A percentile compares a stretch with the other conserved stretches of the same genome.
Evolutionary conservation across 495 filamentous ascomycete genomes (phyloP).

Genomic region (Aspergillus nanangensis): DNA sequence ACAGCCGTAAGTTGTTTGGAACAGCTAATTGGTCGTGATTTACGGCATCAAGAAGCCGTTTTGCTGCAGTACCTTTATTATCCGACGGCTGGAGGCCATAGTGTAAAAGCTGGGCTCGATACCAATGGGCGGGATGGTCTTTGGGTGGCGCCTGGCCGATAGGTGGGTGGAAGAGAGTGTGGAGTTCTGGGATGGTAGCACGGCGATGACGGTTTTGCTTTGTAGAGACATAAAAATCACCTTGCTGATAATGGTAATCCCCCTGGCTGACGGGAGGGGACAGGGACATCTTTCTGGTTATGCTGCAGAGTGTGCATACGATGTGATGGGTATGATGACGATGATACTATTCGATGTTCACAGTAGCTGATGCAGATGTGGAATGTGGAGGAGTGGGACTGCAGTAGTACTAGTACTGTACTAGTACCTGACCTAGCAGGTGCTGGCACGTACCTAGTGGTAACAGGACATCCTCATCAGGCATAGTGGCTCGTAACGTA

Average conservation of each 20-base stretch:
- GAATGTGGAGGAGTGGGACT: no score
- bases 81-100: conserved; percentile 51
- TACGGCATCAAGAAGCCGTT: conserved; percentile 49
- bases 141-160: conserved; percentile 13
- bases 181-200: conserved; percentile 42
- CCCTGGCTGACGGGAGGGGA: background rate
- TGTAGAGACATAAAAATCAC: conserved; percentile 43
- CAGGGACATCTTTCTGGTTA: background rate
- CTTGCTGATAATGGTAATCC: conserved; percentile 20
- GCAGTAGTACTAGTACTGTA: no score
- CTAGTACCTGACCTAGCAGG: no score
- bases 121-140: conserved; percentile 51
- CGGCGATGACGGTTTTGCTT: conserved; percentile 45
- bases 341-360: background rate
- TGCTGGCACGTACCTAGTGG: no score
- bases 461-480: no score
- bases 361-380: no score
- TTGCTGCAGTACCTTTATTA: conserved; percentile 51
- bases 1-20: conserved; percentile 31
- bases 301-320: background rate
- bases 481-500: no score
- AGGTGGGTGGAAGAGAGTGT: conserved; percentile 34
- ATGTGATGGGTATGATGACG: no score
- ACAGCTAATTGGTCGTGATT: conserved; percentile 39
- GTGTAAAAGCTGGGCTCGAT: conserved; percentile 54